A percentile compares a stretch with the other conserved stretches of the same genome.
Conservation (phyloP, 352 stramenopile species). For the Pythium angustatum region DNA sequence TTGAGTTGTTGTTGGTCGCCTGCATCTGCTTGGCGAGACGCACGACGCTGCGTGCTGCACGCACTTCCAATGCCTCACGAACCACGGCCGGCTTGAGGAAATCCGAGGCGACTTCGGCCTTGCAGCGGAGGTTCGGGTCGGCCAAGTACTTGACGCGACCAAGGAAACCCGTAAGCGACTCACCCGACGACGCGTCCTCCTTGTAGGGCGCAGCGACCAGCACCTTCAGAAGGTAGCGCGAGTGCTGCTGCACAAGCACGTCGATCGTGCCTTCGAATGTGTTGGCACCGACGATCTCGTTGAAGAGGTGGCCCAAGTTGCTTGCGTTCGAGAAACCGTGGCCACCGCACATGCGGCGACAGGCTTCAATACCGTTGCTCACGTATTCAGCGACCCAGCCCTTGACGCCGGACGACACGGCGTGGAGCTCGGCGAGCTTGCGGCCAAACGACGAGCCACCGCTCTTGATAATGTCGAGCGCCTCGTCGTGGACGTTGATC, state of each 20-base stretch:
- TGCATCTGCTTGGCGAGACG: conserved; percentile 38
- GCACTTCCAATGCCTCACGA: conserved; percentile 41
- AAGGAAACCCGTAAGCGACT: conserved; percentile 31
- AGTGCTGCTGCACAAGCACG: conserved; percentile 69
- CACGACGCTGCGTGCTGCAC: conserved; percentile 34
- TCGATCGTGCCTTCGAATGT: conserved; percentile 79
- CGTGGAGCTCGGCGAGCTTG: conserved; percentile 55
- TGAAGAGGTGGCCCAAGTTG: conserved; percentile 37
- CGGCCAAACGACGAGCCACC: conserved; percentile 36
- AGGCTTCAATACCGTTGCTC: conserved; percentile 48
- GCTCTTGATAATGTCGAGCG: conserved; percentile 38
- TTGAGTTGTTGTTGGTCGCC: conserved; percentile 45
- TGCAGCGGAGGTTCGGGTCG: conserved; percentile 39
- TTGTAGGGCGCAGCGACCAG: conserved; percentile 23
- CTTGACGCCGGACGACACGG: conserved; percentile 55
- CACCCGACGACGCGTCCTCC: neutral
- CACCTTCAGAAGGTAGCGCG: conserved; percentile 58
- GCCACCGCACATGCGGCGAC: conserved; percentile 43
- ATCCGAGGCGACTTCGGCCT: conserved; percentile 31
- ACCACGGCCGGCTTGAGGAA: conserved; percentile 42
- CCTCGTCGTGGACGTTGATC: conserved; percentile 36
- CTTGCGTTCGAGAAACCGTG: conserved; percentile 29
- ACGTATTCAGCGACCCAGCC: conserved; percentile 46
- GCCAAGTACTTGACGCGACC: conserved; percentile 32
- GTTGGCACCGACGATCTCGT: conserved; percentile 47